A percentile compares a stretch with the other conserved stretches of the same genome.
phyloP scores from a whole-genome alignment of 73 alveolate genomes.

The Halteria grandinella region DNA sequence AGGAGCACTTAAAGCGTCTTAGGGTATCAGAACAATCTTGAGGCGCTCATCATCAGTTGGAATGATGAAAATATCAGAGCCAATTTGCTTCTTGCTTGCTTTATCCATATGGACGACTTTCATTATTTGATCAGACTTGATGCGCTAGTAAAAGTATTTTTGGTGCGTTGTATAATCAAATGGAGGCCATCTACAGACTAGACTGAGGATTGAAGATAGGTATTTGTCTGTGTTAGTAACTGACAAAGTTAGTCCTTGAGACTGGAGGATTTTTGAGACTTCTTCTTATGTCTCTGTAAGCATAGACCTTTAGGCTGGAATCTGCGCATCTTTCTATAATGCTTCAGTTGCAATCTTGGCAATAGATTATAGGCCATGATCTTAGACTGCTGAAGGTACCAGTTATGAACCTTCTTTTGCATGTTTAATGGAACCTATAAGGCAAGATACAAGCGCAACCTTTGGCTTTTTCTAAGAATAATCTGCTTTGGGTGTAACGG shows the following conservation, averaged over 20 bases:
- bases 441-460: slow-evolving; percentile 24
- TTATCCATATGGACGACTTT: background rate
- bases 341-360: too few species aligned
- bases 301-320: slow-evolving; percentile 42
- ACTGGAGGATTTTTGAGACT: background rate
- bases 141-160: slow-evolving; percentile 9
- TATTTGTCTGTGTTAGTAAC: background rate
- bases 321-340: background rate
- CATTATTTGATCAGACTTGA: slow-evolving; percentile 25
- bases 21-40: slow-evolving; percentile 21
- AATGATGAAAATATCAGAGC: slow-evolving; percentile 17
- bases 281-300: slow-evolving; percentile 9
- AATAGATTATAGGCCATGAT: too few species aligned
- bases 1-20: background rate
- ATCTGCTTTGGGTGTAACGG: too few species aligned
- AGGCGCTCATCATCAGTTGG: slow-evolving; percentile 53
- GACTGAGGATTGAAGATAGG: slow-evolving; percentile 24
- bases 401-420: too few species aligned
- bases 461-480: too few species aligned
- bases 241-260: background rate
- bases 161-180: slow-evolving; percentile 11
- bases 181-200: slow-evolving; percentile 42
- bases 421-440: too few species aligned
- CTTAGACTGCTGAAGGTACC: too few species aligned
- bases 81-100: background rate